phyloP scores from a whole-genome alignment of 139 green algal species.

The Chlorella sp. region DNA sequence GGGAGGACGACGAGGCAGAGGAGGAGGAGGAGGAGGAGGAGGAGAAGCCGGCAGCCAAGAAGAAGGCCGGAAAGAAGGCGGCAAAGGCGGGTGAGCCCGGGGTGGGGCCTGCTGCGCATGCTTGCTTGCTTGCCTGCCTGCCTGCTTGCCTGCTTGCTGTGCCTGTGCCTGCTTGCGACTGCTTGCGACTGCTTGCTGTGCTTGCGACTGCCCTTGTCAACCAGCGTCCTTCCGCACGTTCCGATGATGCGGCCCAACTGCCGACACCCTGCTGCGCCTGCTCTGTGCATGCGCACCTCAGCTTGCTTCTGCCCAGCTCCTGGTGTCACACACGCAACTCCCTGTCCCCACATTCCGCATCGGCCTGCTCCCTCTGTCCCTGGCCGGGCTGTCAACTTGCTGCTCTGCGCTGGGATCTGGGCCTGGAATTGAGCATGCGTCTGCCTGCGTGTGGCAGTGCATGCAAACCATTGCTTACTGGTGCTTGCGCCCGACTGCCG shows the following conservation, averaged over 20 bases:
- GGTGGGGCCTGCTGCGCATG: not conserved
- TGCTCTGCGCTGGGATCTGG: not conserved
- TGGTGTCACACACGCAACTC: too few species aligned
- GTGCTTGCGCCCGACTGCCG: not conserved
- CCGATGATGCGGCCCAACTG: too few species aligned
- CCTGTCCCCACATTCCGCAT: too few species aligned
- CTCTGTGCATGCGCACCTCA: too few species aligned
- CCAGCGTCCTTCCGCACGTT: too few species aligned
- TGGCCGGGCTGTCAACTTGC: not conserved
- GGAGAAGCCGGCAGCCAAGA: not conserved
- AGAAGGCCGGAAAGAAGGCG: not conserved
- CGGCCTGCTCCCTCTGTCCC: too few species aligned
- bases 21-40: slow-evolving; percentile 5
- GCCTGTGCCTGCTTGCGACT: not conserved
- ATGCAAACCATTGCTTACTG: not conserved
- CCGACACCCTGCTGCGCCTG: too few species aligned
- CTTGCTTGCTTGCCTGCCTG: not conserved
- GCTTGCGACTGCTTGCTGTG: not conserved
- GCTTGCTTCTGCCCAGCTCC: too few species aligned
- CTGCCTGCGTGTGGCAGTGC: not conserved
- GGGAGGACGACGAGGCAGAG: slow-evolving; percentile 9
- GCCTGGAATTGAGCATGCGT: not conserved
- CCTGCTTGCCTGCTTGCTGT: not conserved
- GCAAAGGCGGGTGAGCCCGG: slow-evolving; percentile 15
- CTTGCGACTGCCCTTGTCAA: too few species aligned